A percentile compares a stretch with the other conserved stretches of the same genome.
These are phyloP conservation scores for Leishmania tarentolae DNA, from an alignment of 208 protist species.

Conservation along the genomic window DNA sequence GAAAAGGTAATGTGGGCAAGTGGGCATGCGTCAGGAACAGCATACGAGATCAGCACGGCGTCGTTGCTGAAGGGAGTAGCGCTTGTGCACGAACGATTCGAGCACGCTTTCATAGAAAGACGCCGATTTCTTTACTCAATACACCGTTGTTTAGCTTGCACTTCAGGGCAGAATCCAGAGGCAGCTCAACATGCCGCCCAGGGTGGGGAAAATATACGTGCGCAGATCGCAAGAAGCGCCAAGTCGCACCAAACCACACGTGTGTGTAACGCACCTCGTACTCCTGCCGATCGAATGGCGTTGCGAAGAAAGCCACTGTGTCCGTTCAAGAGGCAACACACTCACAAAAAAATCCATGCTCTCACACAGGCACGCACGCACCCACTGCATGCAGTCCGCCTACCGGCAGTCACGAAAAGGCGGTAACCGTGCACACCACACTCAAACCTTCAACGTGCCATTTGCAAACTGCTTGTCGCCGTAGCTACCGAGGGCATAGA, in stretches of 20 bases:
- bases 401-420: not conserved
- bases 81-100: not conserved
- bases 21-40: not conserved
- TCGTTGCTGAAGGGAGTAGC: not conserved
- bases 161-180: not conserved
- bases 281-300: not conserved
- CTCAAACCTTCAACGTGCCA: constrained; percentile 26
- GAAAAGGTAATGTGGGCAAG: not conserved
- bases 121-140: not conserved
- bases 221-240: not conserved
- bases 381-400: not conserved
- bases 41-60: too few relatives aligned
- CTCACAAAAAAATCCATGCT: not conserved
- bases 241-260: not conserved
- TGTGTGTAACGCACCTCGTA: not conserved
- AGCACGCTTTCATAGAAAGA: not conserved
- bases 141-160: not conserved
- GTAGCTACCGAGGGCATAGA: constrained; percentile 87
- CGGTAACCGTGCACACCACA: too few relatives aligned
- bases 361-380: not conserved
- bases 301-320: not conserved
- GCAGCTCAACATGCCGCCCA: not conserved
- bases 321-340: not conserved
- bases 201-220: not conserved
- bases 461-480: constrained; percentile 60